A percentile compares a stretch with the other conserved stretches of the same genome.
phyloP scores from a whole-genome alignment of 148 eudicot genomes.

The Dysphania ambrosioides region DNA sequence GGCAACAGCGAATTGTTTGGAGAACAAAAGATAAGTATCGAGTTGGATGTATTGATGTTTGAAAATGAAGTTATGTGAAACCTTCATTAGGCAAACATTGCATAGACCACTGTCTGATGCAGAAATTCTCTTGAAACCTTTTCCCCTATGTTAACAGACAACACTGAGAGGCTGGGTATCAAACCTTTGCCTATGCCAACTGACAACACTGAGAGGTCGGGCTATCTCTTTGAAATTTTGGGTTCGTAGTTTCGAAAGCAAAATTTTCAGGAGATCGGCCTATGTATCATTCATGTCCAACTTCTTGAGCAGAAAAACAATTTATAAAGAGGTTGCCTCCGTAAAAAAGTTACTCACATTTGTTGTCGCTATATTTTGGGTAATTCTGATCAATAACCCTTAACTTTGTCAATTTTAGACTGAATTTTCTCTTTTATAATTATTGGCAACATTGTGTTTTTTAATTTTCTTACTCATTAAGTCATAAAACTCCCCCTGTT shows the following conservation, averaged over 20 bases:
- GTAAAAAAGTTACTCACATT: neutral
- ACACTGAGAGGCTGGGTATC: too few relatives aligned
- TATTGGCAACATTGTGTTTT: too few relatives aligned
- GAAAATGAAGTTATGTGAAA: neutral
- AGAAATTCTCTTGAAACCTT: neutral
- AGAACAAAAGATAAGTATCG: neutral
- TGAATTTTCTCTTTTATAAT: neutral
- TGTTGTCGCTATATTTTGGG: too few relatives aligned
- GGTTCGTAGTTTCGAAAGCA: neutral
- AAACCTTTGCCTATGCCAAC: neutral
- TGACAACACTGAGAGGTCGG: neutral
- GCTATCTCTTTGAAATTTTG: neutral
- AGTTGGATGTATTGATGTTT: neutral
- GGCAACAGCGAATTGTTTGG: neutral
- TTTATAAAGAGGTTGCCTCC: neutral
- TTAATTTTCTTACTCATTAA: too few relatives aligned
- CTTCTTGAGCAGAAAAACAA: neutral
- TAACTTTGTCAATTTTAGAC: too few relatives aligned
- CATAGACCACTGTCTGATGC: neutral
- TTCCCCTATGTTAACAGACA: neutral
- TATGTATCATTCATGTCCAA: conserved; percentile 3
- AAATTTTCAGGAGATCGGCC: neutral
- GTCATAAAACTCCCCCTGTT: too few relatives aligned
- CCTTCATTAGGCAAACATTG: neutral
- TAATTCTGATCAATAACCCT: too few relatives aligned